A percentile compares a stretch with the other conserved stretches of the same genome.
These are phyloP conservation scores for Ophiocordyceps camponoti-floridani DNA, from an alignment of 2,329 filamentous ascomycete genomes.

Conservation along the genomic window DNA sequence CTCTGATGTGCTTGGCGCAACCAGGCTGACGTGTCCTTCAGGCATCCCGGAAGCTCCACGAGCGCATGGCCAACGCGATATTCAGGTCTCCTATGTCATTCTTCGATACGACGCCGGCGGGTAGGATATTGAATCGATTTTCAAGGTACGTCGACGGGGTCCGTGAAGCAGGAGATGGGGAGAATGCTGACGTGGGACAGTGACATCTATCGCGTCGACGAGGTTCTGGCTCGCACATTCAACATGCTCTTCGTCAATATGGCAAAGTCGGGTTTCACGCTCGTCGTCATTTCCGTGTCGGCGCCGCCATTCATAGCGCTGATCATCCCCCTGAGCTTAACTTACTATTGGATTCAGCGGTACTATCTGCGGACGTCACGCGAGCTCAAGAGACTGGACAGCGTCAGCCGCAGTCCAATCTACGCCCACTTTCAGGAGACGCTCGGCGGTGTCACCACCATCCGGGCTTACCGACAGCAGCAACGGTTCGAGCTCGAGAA, in stretches of 20 bases:
- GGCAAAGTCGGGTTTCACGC: conserved; percentile 61
- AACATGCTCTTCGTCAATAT: conserved; percentile 84
- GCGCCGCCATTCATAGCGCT: conserved; percentile 67
- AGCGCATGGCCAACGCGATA: conserved; percentile 91
- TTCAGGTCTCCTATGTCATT: conserved; percentile 98
- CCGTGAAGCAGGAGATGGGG: background rate
- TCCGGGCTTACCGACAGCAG: conserved; percentile 85
- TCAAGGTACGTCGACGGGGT: conserved; percentile 45
- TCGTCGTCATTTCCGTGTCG: conserved; percentile 65
- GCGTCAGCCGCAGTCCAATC: conserved; percentile 86
- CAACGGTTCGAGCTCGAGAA: conserved; percentile 80
- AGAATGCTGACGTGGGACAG: conserved; percentile 23
- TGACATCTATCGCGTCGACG: conserved; percentile 69
- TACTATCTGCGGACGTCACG: conserved; percentile 95
- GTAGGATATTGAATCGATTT: conserved; percentile 92
- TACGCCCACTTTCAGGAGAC: conserved; percentile 98
- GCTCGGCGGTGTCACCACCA: conserved; percentile 82
- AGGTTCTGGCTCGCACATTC: conserved; percentile 89
- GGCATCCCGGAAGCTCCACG: conserved; percentile 90
- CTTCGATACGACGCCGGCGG: conserved; percentile 91
- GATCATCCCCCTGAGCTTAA: conserved; percentile 60
- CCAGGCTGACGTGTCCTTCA: conserved; percentile 14
- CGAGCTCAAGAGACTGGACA: conserved; percentile 90
- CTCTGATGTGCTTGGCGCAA: background rate
- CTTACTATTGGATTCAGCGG: conserved; percentile 87